Percentiles rank a stretch among this genome's conserved stretches.
Conservation (phyloP, 768 basidiomycete genomes). For the Mycena olivaceomarginata region DNA sequence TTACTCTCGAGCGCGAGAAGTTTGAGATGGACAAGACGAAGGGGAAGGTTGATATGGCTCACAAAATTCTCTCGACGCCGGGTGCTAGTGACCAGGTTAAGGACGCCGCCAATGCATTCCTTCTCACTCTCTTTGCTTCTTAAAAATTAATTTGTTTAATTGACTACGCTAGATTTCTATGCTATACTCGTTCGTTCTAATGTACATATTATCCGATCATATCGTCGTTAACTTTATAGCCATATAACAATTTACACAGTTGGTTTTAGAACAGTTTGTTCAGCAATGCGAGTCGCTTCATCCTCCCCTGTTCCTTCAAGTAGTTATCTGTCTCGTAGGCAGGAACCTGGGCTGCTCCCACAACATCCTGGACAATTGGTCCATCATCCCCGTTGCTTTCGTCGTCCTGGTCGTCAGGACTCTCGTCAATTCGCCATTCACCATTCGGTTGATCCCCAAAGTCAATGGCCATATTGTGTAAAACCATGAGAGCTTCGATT, state of each 20-base stretch:
- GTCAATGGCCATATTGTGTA: too few species aligned
- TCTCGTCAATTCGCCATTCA: too few species aligned
- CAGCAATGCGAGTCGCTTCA: too few species aligned
- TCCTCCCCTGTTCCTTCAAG: too few species aligned
- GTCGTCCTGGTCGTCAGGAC: too few species aligned
- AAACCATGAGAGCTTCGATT: too few species aligned
- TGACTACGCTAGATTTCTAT: background rate
- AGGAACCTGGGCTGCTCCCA: too few species aligned
- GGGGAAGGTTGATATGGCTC: conserved; percentile 25
- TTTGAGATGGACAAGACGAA: conserved; percentile 12
- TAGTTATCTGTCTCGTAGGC: too few species aligned
- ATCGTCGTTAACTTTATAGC: background rate
- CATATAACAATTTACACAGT: background rate
- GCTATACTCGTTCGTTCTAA: background rate
- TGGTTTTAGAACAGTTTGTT: background rate
- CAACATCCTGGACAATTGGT: too few species aligned
- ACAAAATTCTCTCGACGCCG: background rate
- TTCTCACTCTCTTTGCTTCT: background rate
- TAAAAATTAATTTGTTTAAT: background rate
- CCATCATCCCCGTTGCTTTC: too few species aligned
- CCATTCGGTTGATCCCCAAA: too few species aligned
- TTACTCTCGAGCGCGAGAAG: conserved; percentile 9
- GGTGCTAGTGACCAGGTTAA: conserved; percentile 1
- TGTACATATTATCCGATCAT: background rate
- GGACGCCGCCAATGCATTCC: background rate